Evolutionary conservation across 352 stramenopile species (phyloP), one percentile per base, ranked within the genome.

Genomic region (Pythium diclinum): DNA sequence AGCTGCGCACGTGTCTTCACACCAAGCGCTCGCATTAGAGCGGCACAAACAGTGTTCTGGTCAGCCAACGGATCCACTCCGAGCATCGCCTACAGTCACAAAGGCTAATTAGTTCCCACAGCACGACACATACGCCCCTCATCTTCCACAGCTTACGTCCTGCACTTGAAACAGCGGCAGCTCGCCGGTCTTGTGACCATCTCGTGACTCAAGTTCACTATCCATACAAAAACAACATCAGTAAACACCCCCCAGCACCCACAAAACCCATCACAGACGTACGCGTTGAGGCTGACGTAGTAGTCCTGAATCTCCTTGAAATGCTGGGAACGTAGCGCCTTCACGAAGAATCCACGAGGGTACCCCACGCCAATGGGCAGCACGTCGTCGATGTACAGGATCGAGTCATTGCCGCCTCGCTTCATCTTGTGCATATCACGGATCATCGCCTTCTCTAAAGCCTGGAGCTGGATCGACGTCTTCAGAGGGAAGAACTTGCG

Each of bases 281-380:
- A 92, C 84, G 74, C 76, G 2, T 76, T 47, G 3, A 94, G 68
- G 6, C 78, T 65, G 6, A 64, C 38, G 52, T 92, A 91, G 46
- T 88, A 92, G 47, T 92, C 83, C 54, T 91, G 81, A 44, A 94
- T 90, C 66, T 94, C 83, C 59, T 91, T 91, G 38, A 90, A 91
- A 44, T 94, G 85, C 72, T 94, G 85, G 17, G 82, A 82, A 25
- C 85, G 85, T 1, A 94, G 74, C 7, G 79, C 89, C 46, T 92
- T 94, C 28, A 90, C 75, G 19, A 92, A 92, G 65, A 89, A 91
- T 0, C 85, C 85, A 9, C 75, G 65, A 3, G 77, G 78, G 32
- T 88, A 85, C 9, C 70, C 79, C 14, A 70, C 68, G 33, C 76
- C 61, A 2, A 73, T 56, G 0, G 83, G 79, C 1, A 94, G 47